phyloP scores from a whole-genome alignment of 306 rosid species.

The Ochetophila trinervis region DNA sequence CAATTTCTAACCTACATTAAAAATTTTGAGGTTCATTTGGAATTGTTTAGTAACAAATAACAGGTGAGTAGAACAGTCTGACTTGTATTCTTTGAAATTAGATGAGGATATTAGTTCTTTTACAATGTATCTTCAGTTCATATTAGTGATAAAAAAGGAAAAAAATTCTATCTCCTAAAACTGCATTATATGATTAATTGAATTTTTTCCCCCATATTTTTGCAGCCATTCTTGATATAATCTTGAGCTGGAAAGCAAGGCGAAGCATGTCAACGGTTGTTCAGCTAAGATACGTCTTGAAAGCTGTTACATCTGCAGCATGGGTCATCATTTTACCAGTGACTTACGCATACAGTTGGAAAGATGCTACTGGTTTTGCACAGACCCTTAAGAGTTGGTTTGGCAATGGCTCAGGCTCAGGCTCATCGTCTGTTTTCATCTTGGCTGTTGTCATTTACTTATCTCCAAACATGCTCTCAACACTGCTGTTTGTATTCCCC shows the following conservation, averaged over 20 bases:
- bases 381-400: slow-evolving; percentile 87
- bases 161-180: not conserved
- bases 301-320: slow-evolving; percentile 63
- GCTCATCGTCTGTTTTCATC: slow-evolving; percentile 89
- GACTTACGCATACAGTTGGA: slow-evolving; percentile 85
- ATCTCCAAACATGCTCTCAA: slow-evolving; percentile 84
- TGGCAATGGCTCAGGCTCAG: slow-evolving; percentile 72
- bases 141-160: not conserved
- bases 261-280: slow-evolving; percentile 67
- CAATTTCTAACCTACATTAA: not conserved
- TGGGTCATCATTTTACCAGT: slow-evolving; percentile 93
- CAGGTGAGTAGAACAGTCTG: not conserved
- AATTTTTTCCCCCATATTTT: slow-evolving; percentile 25
- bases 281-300: slow-evolving; percentile 74
- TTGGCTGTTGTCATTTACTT: slow-evolving; percentile 77
- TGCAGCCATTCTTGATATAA: slow-evolving; percentile 78
- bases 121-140: not conserved
- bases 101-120: not conserved
- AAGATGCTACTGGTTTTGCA: slow-evolving; percentile 74
- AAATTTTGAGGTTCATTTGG: not conserved
- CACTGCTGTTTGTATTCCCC: slow-evolving; percentile 74
- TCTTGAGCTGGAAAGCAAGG: slow-evolving; percentile 91
- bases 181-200: not conserved
- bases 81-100: not conserved
- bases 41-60: not conserved